Base-by-base conservation (phyloP, 2,329 filamentous ascomycete genomes). In the Aspergillus jensenii region DNA sequence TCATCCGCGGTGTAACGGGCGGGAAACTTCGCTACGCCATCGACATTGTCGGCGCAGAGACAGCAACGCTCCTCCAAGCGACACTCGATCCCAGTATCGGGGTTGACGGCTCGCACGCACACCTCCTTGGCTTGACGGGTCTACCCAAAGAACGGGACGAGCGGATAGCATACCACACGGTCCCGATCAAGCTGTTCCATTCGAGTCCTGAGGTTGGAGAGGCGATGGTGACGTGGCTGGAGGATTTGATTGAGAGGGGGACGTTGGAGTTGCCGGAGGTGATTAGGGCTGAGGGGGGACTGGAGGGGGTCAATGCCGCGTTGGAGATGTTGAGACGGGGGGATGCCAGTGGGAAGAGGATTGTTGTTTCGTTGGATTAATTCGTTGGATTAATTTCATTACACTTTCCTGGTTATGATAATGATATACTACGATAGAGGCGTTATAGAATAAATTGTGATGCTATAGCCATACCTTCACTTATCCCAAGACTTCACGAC, bases 111-210 rank as follows among this genome's bases (percentile, higher is more conserved):
- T 63, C 64, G 41, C 65, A 71, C 2, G 72, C 79, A 1, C 89
- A 92, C 71, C 76, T 92, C 0, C 80, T 91, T 0, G 88, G 89
- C 0, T 65, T 92, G 45, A 85, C 85, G 0, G 89, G 88, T 0
- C 63, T 90, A 3, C 89, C 89, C 0, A 90, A 90, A 67, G 76
- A 75, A 4, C 71, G 74, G 0, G 79, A 79, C 0, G 51, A 53
- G 41, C 17, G 51, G 51, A 77, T 86, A 0, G 69, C 77, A 6
- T 81, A 86, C 56, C 88, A 91, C 66, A 84, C 80, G 0, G 86
- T 92, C 0, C 89, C 89, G 0, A 90, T 93, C 60, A 92, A 92
- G 71, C 67, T 90, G 4, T 92, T 90, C 67, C 90, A 93, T 67
- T 85, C 88, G 58, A 80, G 87, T 0, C 82, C 85, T 0, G 78